Evolutionary conservation across 441 rosid species (phyloP).

Genomic region (Gossypium davidsonii): DNA sequence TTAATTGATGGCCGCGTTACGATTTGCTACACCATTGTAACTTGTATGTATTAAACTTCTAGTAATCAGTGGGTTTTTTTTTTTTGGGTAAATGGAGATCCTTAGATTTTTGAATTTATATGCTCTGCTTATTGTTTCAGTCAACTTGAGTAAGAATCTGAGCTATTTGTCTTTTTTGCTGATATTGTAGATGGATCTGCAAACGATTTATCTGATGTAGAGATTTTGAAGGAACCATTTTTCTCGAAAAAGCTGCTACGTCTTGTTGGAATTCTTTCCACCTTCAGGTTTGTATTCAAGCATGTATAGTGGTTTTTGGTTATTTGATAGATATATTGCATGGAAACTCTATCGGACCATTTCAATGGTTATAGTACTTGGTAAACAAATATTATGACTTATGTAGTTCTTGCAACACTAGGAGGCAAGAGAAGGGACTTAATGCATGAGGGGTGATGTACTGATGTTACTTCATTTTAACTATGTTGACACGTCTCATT

Average conservation of each 20-base stretch:
- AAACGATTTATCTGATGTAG: conserved; percentile 40
- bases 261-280: conserved; percentile 68
- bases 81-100: neutral
- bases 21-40: neutral
- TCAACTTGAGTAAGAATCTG: conserved; percentile 5
- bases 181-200: conserved; percentile 37
- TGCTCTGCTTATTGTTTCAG: conserved; percentile 10
- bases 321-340: conserved; percentile 5
- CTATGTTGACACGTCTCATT: neutral
- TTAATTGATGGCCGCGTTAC: neutral
- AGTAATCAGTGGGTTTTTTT: neutral
- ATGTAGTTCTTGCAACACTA: neutral
- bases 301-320: neutral
- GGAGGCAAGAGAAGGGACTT: conserved; percentile 5
- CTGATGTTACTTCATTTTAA: neutral
- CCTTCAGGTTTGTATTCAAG: conserved; percentile 66
- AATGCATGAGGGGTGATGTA: neutral
- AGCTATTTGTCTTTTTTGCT: neutral
- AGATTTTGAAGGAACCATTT: conserved; percentile 67
- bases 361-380: neutral
- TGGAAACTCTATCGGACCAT: neutral
- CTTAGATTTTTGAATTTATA: conserved; percentile 2
- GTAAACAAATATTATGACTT: neutral
- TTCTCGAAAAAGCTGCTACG: conserved; percentile 77
- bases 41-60: neutral